Conservation (phyloP, 1,284 basidiomycete genomes). For the Grifola frondosa region DNA sequence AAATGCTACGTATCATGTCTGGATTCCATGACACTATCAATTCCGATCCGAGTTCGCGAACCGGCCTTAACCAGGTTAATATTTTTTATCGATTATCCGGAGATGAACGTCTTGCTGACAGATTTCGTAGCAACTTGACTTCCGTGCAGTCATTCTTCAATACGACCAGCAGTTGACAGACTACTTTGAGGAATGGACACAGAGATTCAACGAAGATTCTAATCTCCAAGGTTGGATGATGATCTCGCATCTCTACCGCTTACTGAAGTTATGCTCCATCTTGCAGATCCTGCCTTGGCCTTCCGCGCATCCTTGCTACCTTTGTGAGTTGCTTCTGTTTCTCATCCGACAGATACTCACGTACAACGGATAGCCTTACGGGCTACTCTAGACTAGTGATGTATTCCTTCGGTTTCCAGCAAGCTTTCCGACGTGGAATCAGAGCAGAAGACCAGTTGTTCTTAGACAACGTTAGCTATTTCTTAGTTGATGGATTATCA, state of each 20-base stretch:
- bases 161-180: conserved; percentile 58
- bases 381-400: conserved; percentile 81
- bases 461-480: conserved; percentile 61
- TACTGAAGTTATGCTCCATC: conserved; percentile 1
- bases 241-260: background rate
- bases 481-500: conserved; percentile 4
- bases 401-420: conserved; percentile 84
- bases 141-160: conserved; percentile 56
- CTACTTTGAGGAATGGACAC: conserved; percentile 64
- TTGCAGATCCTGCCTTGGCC: conserved; percentile 53
- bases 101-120: background rate
- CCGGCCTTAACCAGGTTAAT: conserved; percentile 67
- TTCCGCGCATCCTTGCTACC: conserved; percentile 73
- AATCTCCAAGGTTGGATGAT: conserved; percentile 22
- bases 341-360: background rate
- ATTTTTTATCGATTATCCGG: background rate
- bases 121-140: conserved; percentile 55
- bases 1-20: conserved; percentile 66
- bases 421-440: conserved; percentile 72
- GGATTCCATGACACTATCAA: conserved; percentile 76
- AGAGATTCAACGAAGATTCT: conserved; percentile 24
- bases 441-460: conserved; percentile 62
- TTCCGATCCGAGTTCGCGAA: conserved; percentile 67
- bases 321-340: conserved; percentile 52
- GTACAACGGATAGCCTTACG: conserved; percentile 50